Base-by-base conservation (phyloP, 192 early-diverging fungal genomes). In the Coemansia sp. region DNA sequence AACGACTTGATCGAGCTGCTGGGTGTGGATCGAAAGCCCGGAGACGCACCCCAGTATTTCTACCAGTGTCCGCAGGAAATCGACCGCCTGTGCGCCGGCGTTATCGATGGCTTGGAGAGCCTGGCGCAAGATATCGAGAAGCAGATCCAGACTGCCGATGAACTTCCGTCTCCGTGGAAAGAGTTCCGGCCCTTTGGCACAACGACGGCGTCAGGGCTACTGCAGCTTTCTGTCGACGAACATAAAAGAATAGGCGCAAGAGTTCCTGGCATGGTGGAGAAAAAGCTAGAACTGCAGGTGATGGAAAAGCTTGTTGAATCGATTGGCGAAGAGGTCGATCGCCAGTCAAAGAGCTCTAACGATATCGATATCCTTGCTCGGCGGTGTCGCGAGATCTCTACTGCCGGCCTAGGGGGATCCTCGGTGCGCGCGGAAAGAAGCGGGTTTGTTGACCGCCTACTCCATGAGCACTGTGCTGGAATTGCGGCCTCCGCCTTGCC, bases 111-210 rank as follows among this genome's bases (percentile, higher is more conserved):
- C 11, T 49, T 74, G 19, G 54, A 61, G 5, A 32, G 23, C 7
- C 49, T 72, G 6, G 62, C 64, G 9, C 53, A 48, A 56, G 54
- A 55, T 11, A 32, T 74, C 2, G 52, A 36, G 22, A 58, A 61
- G 9, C 59, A 58, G 38, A 34, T 69, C 9, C 32, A 35, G n/a
- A 41, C 8, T 7, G 59, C 67, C 14, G 73, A 66, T 33, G 53
- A 50, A 20, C 58, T 80, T 41, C 72, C 77, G 17, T 66, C 65
- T 29, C 77, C 77, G 1, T 80, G 77, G 77, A 74, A 57, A 20
- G 77, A 71, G 35, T 80, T 80, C 49, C 32, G 61, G n/a, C 72
- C 77, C 23, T 65, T 71, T 68, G 59, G 58, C 13, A 38, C 77
- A 3, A 55, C 62, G 8, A 65, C 50, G 35, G 32, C 62, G 4